These are phyloP conservation scores for Exophiala alcalophila DNA, from an alignment of 2,329 filamentous ascomycete species.

Conservation along the genomic window DNA sequence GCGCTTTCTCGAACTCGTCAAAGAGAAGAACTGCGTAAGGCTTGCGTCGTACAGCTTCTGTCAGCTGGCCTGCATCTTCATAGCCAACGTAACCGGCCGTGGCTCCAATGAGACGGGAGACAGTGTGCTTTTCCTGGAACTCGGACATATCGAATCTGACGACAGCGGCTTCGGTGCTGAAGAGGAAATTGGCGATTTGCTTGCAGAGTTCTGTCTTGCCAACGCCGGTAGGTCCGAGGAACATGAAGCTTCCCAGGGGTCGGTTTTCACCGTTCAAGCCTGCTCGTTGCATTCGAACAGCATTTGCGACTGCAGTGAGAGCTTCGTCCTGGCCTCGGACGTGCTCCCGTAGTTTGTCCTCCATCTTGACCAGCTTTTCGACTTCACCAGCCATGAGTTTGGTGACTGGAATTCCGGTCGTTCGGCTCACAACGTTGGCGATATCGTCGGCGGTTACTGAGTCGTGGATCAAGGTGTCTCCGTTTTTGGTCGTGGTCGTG, in stretches of 20 bases:
- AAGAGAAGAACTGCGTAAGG: constrained; percentile 93
- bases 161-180: constrained; percentile 86
- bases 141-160: constrained; percentile 97
- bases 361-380: constrained; percentile 94
- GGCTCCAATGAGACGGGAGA: constrained; percentile 85
- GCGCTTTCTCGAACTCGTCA: constrained; percentile 97
- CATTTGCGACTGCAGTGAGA: constrained; percentile 83
- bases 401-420: constrained; percentile 87
- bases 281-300: constrained; percentile 88
- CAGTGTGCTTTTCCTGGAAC: constrained; percentile 95
- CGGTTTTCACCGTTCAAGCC: constrained; percentile 88
- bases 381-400: constrained; percentile 92
- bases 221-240: constrained; percentile 92
- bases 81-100: constrained; percentile 96
- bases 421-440: constrained; percentile 81
- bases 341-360: constrained; percentile 77
- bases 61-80: constrained; percentile 92
- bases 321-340: constrained; percentile 94
- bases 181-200: constrained; percentile 88
- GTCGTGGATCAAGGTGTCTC: constrained; percentile 75
- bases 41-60: constrained; percentile 90
- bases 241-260: constrained; percentile 93
- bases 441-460: constrained; percentile 96
- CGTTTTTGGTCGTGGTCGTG: constrained; percentile 38
- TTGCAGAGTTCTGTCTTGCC: constrained; percentile 98